Percentiles rank a stretch among this genome's conserved stretches.
Conservation (phyloP, 257 asterid species). For the Solanum bukasovii region DNA sequence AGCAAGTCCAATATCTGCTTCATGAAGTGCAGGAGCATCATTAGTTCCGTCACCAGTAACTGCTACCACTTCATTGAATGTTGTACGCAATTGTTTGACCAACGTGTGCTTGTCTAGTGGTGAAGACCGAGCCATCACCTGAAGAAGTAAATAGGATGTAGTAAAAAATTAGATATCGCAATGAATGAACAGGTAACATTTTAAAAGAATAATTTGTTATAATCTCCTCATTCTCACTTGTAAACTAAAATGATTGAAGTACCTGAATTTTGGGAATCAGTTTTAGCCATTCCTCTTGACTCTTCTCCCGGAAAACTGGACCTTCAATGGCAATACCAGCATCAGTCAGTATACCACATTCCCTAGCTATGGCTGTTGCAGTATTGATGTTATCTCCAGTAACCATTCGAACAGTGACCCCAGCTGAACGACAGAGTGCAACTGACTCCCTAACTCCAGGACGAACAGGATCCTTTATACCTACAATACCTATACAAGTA, state of each 20-base stretch:
- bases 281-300: slow-evolving; percentile 55
- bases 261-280: slow-evolving; percentile 88
- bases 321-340: slow-evolving; percentile 94
- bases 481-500: slow-evolving; percentile 69
- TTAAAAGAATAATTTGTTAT: background rate
- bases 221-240: background rate
- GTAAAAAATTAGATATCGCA: background rate
- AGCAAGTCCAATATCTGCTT: slow-evolving; percentile 95
- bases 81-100: slow-evolving; percentile 79
- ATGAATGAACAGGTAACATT: background rate
- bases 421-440: slow-evolving; percentile 85
- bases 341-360: slow-evolving; percentile 91
- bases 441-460: slow-evolving; percentile 91
- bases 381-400: slow-evolving; percentile 93
- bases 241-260: background rate
- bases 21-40: slow-evolving; percentile 98
- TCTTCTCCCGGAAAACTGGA: slow-evolving; percentile 74
- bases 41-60: slow-evolving; percentile 98
- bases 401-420: slow-evolving; percentile 85
- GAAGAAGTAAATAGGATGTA: background rate
- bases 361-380: slow-evolving; percentile 88
- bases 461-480: slow-evolving; percentile 89
- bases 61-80: slow-evolving; percentile 86
- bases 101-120: slow-evolving; percentile 86
- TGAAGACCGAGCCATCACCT: slow-evolving; percentile 98